Evolutionary conservation across 2,329 filamentous ascomycete species (phyloP), one percentile per base, ranked within the genome.

Genomic region (Cryphonectria radicalis): DNA sequence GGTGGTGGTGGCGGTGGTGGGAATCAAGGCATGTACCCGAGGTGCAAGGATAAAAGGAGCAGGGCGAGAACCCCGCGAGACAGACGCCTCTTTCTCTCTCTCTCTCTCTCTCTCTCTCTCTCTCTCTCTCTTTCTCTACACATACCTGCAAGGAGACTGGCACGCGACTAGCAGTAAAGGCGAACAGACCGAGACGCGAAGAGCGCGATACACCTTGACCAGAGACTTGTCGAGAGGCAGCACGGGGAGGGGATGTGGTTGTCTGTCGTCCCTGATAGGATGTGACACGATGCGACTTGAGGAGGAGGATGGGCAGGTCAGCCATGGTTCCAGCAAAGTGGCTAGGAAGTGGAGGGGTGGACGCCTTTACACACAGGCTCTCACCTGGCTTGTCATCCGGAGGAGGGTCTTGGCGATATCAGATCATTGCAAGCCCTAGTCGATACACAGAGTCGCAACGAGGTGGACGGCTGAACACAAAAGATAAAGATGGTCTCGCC

Each of bases 1-100:
- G 11, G 17, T 62, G n/a, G n/a, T n/a, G n/a, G n/a, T n/a, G n/a
- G n/a, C n/a, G 59, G 59, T 37, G 57, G 57, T 32, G 17, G 19
- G 35, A 37, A 4, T 50, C 46, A 50, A 10, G 46, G 46, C 46
- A n/a, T 50, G 46, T 50, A 50, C 46, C 70, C 70, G 70, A 72
- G 64, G 50, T 62, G 40, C 68, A 64, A 69, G 68, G 68, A 66
- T 68, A 37, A 46, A 70, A 57, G 63, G 63, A 40, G 57, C 59
- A 35, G 22, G 32, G 59, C 59, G 59, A 63, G 59, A 63, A 40
- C 19, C 32, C 17, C 32, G 28, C 11, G 25, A 25, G 25, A 32
- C 1, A 17, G 59, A 63, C 13, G 35, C 59, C 32, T 11, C 22
- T 19, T 13, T 46, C 42, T 46, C 42, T 46, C 19, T 50, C 19